A percentile compares a stretch with the other conserved stretches of the same genome.
phyloP scores from a whole-genome alignment of 2,329 filamentous ascomycete genomes.

The Alternaria brassicae region DNA sequence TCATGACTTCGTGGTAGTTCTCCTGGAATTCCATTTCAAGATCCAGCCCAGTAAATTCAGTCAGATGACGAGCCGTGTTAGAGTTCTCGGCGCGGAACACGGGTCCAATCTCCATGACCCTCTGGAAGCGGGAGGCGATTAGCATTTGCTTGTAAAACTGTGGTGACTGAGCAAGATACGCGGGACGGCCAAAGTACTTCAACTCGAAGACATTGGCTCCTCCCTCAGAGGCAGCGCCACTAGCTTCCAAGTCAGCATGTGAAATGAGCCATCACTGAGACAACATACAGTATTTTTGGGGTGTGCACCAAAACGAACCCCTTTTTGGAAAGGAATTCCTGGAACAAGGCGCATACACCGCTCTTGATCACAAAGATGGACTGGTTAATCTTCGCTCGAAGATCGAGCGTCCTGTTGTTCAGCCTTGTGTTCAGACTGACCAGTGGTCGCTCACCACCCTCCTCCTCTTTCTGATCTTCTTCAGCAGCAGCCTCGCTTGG shows the following conservation, averaged over 20 bases:
- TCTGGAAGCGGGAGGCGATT: slow-evolving; percentile 78
- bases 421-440: slow-evolving; percentile 85
- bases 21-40: slow-evolving; percentile 88
- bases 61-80: slow-evolving; percentile 85
- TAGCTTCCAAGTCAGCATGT: not conserved
- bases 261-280: not conserved
- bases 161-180: slow-evolving; percentile 79
- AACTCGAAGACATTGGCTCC: slow-evolving; percentile 91
- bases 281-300: slow-evolving; percentile 64
- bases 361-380: slow-evolving; percentile 78
- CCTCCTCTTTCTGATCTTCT: slow-evolving; percentile 58
- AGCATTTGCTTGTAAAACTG: slow-evolving; percentile 90
- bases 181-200: slow-evolving; percentile 85
- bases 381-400: slow-evolving; percentile 88
- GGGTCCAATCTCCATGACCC: slow-evolving; percentile 79
- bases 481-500: slow-evolving; percentile 57
- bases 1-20: slow-evolving; percentile 76
- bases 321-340: slow-evolving; percentile 76
- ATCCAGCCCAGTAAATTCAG: slow-evolving; percentile 89
- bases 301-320: slow-evolving; percentile 87
- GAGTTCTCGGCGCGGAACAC: slow-evolving; percentile 88
- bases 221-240: slow-evolving; percentile 86
- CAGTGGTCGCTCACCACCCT: slow-evolving; percentile 67
- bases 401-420: slow-evolving; percentile 91
- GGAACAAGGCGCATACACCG: slow-evolving; percentile 73